Evolutionary conservation across 2,329 filamentous ascomycete genomes (phyloP), one percentile per base, ranked within the genome.

Genomic region (Microsporum audouinii): DNA sequence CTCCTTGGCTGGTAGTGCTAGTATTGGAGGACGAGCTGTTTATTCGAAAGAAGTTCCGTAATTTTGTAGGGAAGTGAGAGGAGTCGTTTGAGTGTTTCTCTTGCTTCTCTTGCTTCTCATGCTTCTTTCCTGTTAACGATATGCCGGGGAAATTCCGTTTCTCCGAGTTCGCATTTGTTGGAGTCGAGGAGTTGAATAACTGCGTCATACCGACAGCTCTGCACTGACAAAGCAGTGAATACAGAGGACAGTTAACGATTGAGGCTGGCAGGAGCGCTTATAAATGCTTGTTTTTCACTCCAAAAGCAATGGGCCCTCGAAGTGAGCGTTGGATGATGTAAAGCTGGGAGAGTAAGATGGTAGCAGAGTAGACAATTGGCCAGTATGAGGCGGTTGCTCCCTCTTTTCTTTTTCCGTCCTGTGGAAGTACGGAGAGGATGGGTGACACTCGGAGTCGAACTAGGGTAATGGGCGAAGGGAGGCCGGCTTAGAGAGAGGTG

Each of bases 31-130:
- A 64, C 27, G 64, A 66, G 56, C 64, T 66, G 71, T 79, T 84
- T 73, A 87, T 85, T 70, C 84, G 82, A 74, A 87, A 87, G 73
- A 87, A 86, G 71, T 85, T 86, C 76, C 84, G 85, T 75, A 87
- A 83, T 72, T 82, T 84, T 65, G 84, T 82, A 43, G 82, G 82
- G 62, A 84, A 76, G 68, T 84, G 82, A 6, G 55, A 57, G 66
- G 72, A 79, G 68, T 77, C 78, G 69, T 77, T 72, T 57, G 71
- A 68, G 61, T 77, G 74, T 66, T 43, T 43, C 39, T 43, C 39
- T n/a, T 43, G 39, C 7, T 43, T 43, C 39, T 43, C 39, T 3
- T 43, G 39, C 39, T 43, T 43, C 3, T 43, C 39, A 17, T 43
- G 39, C 39, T 78, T 78, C 67, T 75, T 77, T 57, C 75, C 73